These are phyloP conservation scores for Mucor sp. DNA, from an alignment of 371 early-diverging fungal genomes.

Conservation along the genomic window DNA sequence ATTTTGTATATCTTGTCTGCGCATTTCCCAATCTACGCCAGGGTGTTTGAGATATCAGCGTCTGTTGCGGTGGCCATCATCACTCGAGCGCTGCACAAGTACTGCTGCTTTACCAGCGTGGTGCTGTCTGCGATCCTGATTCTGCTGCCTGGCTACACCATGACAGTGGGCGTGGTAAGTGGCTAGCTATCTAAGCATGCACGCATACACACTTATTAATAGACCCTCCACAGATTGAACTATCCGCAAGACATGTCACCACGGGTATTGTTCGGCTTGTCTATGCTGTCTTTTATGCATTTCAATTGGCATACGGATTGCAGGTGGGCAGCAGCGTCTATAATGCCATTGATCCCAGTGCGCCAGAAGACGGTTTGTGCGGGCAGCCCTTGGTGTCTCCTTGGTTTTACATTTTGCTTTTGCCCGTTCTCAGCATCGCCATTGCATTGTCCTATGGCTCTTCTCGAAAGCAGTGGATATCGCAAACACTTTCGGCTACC, in stretches of 20 bases:
- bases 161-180: slow-evolving; percentile 66
- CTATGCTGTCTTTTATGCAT: slow-evolving; percentile 75
- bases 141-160: slow-evolving; percentile 66
- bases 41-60: slow-evolving; percentile 47
- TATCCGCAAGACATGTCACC: slow-evolving; percentile 72
- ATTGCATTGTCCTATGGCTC: slow-evolving; percentile 47
- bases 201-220: not conserved
- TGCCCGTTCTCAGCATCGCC: slow-evolving; percentile 38
- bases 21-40: slow-evolving; percentile 40
- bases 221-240: slow-evolving; percentile 36
- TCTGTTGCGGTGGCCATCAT: slow-evolving; percentile 38
- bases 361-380: slow-evolving; percentile 32
- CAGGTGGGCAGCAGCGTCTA: slow-evolving; percentile 63
- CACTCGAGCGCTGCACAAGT: slow-evolving; percentile 32
- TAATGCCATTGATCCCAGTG: slow-evolving; percentile 29
- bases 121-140: slow-evolving; percentile 54
- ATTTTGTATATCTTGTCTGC: slow-evolving; percentile 32
- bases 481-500: slow-evolving; percentile 31
- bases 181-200: too few relatives aligned
- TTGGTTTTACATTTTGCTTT: slow-evolving; percentile 39
- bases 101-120: slow-evolving; percentile 44
- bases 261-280: slow-evolving; percentile 82
- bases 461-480: slow-evolving; percentile 36
- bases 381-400: slow-evolving; percentile 25
- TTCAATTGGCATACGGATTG: slow-evolving; percentile 78